Conservation (phyloP, 139 green algal genomes). For the Closterium sp. region DNA sequence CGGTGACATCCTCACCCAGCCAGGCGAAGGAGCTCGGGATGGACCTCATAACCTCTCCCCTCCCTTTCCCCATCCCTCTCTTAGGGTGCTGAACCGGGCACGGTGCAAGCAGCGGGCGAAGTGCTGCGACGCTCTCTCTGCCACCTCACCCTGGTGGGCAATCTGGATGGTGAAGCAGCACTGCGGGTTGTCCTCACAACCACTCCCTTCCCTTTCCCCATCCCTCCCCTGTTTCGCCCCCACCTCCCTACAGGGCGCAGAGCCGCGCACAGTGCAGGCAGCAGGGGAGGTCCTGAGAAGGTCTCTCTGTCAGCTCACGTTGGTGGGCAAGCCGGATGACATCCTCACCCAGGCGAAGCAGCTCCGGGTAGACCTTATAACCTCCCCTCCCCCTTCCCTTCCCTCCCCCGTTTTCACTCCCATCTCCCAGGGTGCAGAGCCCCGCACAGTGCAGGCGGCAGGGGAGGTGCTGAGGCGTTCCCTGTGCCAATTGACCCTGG, state of each 20-base stretch:
- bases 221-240: background rate
- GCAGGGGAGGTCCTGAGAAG: slow-evolving; percentile 64
- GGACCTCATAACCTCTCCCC: no score
- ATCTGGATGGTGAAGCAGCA: no score
- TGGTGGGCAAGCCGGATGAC: slow-evolving; percentile 68
- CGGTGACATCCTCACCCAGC: slow-evolving; percentile 46
- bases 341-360: slow-evolving; percentile 51
- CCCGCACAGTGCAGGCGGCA: slow-evolving; percentile 69
- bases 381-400: background rate
- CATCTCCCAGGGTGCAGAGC: slow-evolving; percentile 61
- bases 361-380: slow-evolving; percentile 69
- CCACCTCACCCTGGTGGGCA: slow-evolving; percentile 73
- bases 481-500: slow-evolving; percentile 72
- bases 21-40: no score
- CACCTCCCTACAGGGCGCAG: slow-evolving; percentile 48
- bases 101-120: slow-evolving; percentile 70
- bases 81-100: slow-evolving; percentile 60
- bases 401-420: background rate
- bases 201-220: background rate
- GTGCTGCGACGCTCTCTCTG: slow-evolving; percentile 63
- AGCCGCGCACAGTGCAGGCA: slow-evolving; percentile 69
- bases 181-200: no score
- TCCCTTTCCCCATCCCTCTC: no score
- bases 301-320: slow-evolving; percentile 67
- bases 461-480: slow-evolving; percentile 61